Percentiles rank a stretch among this genome's conserved stretches.
phyloP scores from a whole-genome alignment of 1,284 basidiomycete genomes.

The Pterula multifida region DNA sequence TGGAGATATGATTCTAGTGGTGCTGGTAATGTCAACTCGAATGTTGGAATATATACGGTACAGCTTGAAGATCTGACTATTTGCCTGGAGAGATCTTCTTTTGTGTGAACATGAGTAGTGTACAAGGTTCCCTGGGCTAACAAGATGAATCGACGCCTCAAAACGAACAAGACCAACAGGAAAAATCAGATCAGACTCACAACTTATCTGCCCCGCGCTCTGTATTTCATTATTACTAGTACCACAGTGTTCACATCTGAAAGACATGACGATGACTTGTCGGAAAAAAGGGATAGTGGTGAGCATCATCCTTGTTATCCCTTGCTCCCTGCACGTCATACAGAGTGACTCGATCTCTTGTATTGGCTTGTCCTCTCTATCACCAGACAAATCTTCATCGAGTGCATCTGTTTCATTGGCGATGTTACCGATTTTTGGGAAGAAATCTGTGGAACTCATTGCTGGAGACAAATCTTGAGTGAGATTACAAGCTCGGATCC shows the following conservation, averaged over 20 bases:
- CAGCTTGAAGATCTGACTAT: slow-evolving; percentile 85
- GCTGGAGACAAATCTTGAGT: not conserved
- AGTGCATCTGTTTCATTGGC: slow-evolving; percentile 14
- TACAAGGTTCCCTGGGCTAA: slow-evolving; percentile 62
- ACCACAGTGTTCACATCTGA: slow-evolving; percentile 91
- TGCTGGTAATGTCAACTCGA: slow-evolving; percentile 79
- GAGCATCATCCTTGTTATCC: slow-evolving; percentile 82
- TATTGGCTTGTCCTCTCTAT: slow-evolving; percentile 52
- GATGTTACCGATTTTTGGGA: slow-evolving; percentile 10
- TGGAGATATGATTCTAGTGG: slow-evolving; percentile 20
- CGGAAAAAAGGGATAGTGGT: slow-evolving; percentile 95
- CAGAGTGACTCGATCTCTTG: slow-evolving; percentile 88
- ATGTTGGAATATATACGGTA: slow-evolving; percentile 78
- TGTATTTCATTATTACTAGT: slow-evolving; percentile 91
- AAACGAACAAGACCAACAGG: not conserved
- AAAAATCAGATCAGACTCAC: slow-evolving; percentile 30
- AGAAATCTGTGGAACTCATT: slow-evolving; percentile 1
- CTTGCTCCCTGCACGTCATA: slow-evolving; percentile 91
- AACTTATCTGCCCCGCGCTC: slow-evolving; percentile 79
- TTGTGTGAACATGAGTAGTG: slow-evolving; percentile 69
- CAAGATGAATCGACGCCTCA: not conserved
- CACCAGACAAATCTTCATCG: slow-evolving; percentile 10
- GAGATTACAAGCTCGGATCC: not conserved
- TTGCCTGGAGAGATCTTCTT: slow-evolving; percentile 84
- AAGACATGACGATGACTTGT: slow-evolving; percentile 94